Percentiles rank a stretch among this genome's conserved stretches.
These are phyloP conservation scores for Haplographium delicatum DNA, from an alignment of 495 filamentous ascomycete species.

Conservation along the genomic window DNA sequence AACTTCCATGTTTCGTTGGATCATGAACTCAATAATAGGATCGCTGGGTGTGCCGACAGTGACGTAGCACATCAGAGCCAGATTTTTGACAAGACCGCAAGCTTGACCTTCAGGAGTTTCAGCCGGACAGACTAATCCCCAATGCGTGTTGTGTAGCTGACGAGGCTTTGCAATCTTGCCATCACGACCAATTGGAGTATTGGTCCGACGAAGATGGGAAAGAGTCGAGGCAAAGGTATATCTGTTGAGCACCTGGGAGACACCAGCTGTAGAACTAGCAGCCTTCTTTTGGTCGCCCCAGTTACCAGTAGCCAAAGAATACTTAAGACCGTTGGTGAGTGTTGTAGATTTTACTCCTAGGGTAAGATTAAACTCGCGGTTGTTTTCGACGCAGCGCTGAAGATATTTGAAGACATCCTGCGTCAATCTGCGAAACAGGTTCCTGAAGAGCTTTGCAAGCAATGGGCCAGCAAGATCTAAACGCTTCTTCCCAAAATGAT, in stretches of 20 bases:
- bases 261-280: conserved; percentile 85
- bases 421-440: conserved; percentile 78
- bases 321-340: conserved; percentile 89
- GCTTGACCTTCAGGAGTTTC: conserved; percentile 98
- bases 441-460: conserved; percentile 86
- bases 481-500: conserved; percentile 99
- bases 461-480: conserved; percentile 93
- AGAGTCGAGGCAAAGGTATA: conserved; percentile 96
- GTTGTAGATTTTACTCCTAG: conserved; percentile 87
- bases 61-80: conserved; percentile 97
- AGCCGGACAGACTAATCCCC: conserved; percentile 95
- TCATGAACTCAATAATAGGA: conserved; percentile 92
- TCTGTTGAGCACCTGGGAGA: conserved; percentile 95
- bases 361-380: conserved; percentile 80
- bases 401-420: conserved; percentile 86
- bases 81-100: conserved; percentile 96
- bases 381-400: conserved; percentile 83
- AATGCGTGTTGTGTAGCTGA: conserved; percentile 97
- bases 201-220: conserved; percentile 93
- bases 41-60: conserved; percentile 86
- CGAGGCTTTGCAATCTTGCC: conserved; percentile 98
- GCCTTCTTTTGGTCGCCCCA: conserved; percentile 99
- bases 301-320: conserved; percentile 96
- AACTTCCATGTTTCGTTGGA: conserved; percentile 87
- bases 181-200: conserved; percentile 95